Percentiles rank a stretch among this genome's conserved stretches.
These are phyloP conservation scores for Malassezia psittaci DNA, from an alignment of 1,284 basidiomycete genomes.

Conservation along the genomic window DNA sequence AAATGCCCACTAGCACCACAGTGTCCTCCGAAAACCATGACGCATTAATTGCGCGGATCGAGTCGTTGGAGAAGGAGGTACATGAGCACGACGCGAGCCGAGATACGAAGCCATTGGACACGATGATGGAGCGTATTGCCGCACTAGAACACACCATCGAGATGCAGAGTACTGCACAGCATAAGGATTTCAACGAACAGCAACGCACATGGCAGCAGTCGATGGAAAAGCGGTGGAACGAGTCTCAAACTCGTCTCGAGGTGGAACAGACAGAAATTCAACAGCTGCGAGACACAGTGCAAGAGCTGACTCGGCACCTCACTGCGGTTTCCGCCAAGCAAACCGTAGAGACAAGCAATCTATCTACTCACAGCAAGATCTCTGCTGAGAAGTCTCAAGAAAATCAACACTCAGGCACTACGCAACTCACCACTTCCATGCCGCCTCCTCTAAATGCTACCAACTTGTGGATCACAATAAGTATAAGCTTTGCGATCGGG, in stretches of 20 bases:
- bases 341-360: no score
- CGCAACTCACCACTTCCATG: background rate
- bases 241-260: background rate
- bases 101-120: constrained; percentile 48
- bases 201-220: constrained; percentile 1
- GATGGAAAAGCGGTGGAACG: constrained; percentile 12
- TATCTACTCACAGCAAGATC: no score
- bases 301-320: background rate
- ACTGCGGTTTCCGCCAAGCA: background rate
- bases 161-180: background rate
- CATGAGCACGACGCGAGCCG: constrained; percentile 50
- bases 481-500: background rate
- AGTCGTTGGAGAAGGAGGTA: constrained; percentile 63
- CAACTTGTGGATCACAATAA: constrained; percentile 48
- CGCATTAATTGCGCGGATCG: constrained; percentile 63
- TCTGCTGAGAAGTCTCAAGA: no score
- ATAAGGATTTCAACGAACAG: background rate
- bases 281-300: no score
- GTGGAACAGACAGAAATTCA: no score
- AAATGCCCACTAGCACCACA: no score
- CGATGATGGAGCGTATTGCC: background rate
- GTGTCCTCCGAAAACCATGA: constrained; percentile 47
- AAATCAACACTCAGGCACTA: no score
- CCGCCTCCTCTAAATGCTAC: background rate
- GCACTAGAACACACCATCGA: background rate